Evolutionary conservation across 139 green algal species (phyloP).

Genomic region (Pleodorina starrii): DNA sequence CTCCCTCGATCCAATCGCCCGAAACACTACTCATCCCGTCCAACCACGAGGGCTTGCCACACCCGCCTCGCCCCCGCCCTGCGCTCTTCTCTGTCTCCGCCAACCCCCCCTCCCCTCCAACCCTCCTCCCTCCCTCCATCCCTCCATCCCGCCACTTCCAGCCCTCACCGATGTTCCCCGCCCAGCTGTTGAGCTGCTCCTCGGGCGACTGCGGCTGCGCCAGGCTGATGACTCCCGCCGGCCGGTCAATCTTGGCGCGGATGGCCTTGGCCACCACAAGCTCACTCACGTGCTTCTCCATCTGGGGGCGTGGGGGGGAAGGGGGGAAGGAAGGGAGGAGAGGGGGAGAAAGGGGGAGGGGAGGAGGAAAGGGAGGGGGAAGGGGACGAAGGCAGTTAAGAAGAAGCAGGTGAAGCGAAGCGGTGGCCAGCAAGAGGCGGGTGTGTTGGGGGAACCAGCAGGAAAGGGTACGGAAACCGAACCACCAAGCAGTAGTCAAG

Average conservation of each 20-base stretch:
- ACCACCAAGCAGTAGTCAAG: too few relatives aligned
- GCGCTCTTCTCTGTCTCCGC: too few relatives aligned
- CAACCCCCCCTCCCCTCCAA: background rate
- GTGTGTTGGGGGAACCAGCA: too few relatives aligned
- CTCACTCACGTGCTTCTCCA: slow-evolving; percentile 93
- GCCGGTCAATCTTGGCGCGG: slow-evolving; percentile 93
- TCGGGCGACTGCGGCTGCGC: slow-evolving; percentile 55
- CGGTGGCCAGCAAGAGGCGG: too few relatives aligned
- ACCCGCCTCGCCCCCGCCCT: too few relatives aligned
- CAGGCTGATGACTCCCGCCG: slow-evolving; percentile 91
- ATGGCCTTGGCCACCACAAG: slow-evolving; percentile 91
- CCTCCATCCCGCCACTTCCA: too few relatives aligned
- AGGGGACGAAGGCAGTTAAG: too few relatives aligned
- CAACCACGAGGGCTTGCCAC: too few relatives aligned
- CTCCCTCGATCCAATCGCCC: too few relatives aligned
- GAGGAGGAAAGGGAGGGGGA: background rate
- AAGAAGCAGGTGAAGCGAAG: too few relatives aligned
- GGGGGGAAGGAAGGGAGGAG: background rate
- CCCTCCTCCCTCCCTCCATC: background rate
- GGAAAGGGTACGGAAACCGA: too few relatives aligned
- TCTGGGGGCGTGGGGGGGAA: slow-evolving; percentile 52
- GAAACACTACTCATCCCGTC: too few relatives aligned
- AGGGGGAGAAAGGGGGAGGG: background rate
- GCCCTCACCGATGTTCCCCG: slow-evolving; percentile 81
- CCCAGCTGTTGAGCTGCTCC: slow-evolving; percentile 89